A percentile compares a stretch with the other conserved stretches of the same genome.
These are phyloP conservation scores for Penicillium coprophilum DNA, from an alignment of 495 filamentous ascomycete genomes.

Conservation along the genomic window DNA sequence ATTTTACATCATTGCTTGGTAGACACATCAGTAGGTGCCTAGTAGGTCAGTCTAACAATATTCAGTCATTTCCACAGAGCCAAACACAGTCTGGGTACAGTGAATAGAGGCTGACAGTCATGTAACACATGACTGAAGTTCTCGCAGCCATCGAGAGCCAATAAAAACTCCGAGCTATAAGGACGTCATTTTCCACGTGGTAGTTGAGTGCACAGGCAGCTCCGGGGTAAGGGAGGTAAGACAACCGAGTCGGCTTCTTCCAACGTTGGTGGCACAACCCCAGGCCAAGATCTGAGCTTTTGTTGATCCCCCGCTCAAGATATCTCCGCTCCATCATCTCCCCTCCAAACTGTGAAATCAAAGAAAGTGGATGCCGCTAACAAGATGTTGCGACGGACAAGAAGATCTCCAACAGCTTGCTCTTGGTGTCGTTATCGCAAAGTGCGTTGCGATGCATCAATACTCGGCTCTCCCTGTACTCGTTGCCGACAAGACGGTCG, in stretches of 20 bases:
- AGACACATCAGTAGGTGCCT: too few species aligned
- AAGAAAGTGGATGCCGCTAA: not conserved
- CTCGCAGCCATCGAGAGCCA: not conserved
- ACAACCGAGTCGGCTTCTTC: conserved; percentile 1
- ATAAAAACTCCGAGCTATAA: too few species aligned
- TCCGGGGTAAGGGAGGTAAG: not conserved
- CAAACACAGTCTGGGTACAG: not conserved
- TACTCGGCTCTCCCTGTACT: conserved; percentile 49
- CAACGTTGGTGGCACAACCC: not conserved
- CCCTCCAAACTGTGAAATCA: not conserved
- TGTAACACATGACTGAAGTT: too few species aligned
- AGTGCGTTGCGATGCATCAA: conserved; percentile 52
- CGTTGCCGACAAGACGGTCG: conserved; percentile 48
- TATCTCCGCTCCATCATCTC: not conserved
- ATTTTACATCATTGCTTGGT: too few species aligned
- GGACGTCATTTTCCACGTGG: too few species aligned
- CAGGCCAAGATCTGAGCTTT: not conserved
- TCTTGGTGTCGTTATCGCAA: conserved; percentile 52
- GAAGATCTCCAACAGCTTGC: conserved; percentile 47
- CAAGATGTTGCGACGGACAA: conserved; percentile 30
- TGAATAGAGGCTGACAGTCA: not conserved
- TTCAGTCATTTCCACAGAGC: not conserved
- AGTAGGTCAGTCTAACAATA: not conserved
- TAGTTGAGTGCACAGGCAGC: not conserved
- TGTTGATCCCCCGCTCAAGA: not conserved